Base-by-base conservation (phyloP, 805 yeast species). In the Nakazawaea ernobii region DNA sequence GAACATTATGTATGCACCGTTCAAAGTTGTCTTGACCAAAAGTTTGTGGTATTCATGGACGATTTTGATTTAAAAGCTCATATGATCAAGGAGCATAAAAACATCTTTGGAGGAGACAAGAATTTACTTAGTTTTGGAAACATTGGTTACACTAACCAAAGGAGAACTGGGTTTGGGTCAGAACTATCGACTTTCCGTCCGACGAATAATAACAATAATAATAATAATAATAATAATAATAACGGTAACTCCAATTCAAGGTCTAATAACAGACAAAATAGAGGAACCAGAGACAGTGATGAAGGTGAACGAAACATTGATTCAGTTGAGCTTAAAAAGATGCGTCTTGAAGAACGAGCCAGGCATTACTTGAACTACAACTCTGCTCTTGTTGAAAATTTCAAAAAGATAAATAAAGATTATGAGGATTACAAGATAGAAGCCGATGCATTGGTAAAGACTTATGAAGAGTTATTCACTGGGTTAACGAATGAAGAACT, bases 31-130 rank as follows among this genome's bases (percentile, higher is more conserved):
- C 65, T 91, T 42, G 98, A 91, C 48, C 82, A 86, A 63, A 86
- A 87, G 61, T 92, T 94, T 66, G 94, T 94, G 20, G 99, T 92
- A 1, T 94, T 94, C 61, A 77, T 83, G 20, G 92, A 89, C 52
- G 94, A 86, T 45, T 65, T 90, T 47, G 97, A 90, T 55, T 70
- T 94, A 46, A 84, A 86, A 46, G 91, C 95, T 1, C 99, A 94
- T 64, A 83, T 89, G 81, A 65, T 89, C 41, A 78, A 80, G 53
- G 92, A 85, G 55, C 99, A 94, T 63, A 80, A 86, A 2, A 76
- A 77, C 5, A 54, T 83, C 2, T 66, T 73, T 38, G 80, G 78
- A 11, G 69, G 66, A 27, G 72, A 72, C 39, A 65, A 67, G 41
- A 59, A 71, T 11, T 61, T 76, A 4, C 35, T 61, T 9, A 57